Percentiles rank a stretch among this genome's conserved stretches.
These are phyloP conservation scores for Magnolia sinica DNA, from an alignment of 164 flowering plant species.

Conservation along the genomic window DNA sequence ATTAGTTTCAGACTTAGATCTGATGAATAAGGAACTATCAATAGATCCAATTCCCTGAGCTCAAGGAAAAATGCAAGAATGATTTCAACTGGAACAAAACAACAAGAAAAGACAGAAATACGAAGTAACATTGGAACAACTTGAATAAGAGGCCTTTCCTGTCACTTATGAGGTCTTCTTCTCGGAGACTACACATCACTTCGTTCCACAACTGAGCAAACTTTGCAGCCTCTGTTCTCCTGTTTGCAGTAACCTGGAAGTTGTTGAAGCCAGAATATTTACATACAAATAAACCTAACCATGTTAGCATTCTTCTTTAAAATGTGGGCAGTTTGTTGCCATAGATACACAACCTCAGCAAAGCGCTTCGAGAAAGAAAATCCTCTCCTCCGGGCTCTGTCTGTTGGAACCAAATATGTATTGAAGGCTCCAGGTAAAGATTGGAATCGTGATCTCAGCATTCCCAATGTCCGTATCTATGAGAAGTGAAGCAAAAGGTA, in stretches of 20 bases:
- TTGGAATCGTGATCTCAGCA: slow-evolving; percentile 93
- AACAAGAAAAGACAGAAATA: slow-evolving; percentile 4
- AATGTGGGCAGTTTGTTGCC: background rate
- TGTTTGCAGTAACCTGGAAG: slow-evolving; percentile 63
- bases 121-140: slow-evolving; percentile 4
- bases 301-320: background rate
- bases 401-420: slow-evolving; percentile 76
- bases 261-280: slow-evolving; percentile 6
- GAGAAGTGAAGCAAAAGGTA: slow-evolving; percentile 2
- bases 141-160: slow-evolving; percentile 49
- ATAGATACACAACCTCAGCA: slow-evolving; percentile 53
- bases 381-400: slow-evolving; percentile 51
- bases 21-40: slow-evolving; percentile 88
- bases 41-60: slow-evolving; percentile 92
- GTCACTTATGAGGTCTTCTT: slow-evolving; percentile 94
- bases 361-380: slow-evolving; percentile 74
- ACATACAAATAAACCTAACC: slow-evolving; percentile 6
- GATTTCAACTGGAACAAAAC: slow-evolving; percentile 9
- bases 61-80: slow-evolving; percentile 13
- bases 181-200: slow-evolving; percentile 84
- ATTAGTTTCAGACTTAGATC: slow-evolving; percentile 80
- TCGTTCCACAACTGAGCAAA: slow-evolving; percentile 99
- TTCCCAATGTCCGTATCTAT: slow-evolving; percentile 88
- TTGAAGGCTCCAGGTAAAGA: slow-evolving; percentile 98
- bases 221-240: slow-evolving; percentile 94